Evolutionary conservation across 345 rosid species (phyloP), one percentile per base, ranked within the genome.

Genomic region (Hirschfeldia incana): DNA sequence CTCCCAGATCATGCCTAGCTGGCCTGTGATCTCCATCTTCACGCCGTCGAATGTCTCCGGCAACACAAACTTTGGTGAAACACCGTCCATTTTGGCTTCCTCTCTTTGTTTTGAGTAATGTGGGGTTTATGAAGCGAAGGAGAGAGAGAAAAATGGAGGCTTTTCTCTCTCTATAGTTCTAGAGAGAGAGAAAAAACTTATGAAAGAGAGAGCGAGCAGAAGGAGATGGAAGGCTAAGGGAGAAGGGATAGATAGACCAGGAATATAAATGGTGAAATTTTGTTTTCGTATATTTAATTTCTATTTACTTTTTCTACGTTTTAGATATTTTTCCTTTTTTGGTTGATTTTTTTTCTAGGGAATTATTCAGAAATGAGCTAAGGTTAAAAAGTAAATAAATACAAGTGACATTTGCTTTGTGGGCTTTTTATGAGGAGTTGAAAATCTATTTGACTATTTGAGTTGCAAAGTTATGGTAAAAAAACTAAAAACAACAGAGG

Each of bases 1-100:
- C 84, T 93, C 98, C 99, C 99, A 96, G 57, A 92, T 86, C 82
- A 93, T 69, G 57, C 88, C 83, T 12, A 96, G 46, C 69, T 92
- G 98, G 0, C 87, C 94, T 8, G 88, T 80, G 70, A 96, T 79
- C 71, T 93, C 98, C 66, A 84, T 87, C 59, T 91, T 83, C 6
- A 92, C 85, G 13, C 90, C 87, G 73, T 82, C 86, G 76, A 93
- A 87, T 33, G 97, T 78, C 66, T 96, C 92, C 5, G 99, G 98
- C 21, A 93, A 85, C 75, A 89, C 74, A 77, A 89, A 55, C 66
- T 83, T 90, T 1, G 89, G 83, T 32, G 97, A 70, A 55, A 81
- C 80, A 78, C 87, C 81, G 9, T 90, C 96, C 99, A 93, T 94
- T 64, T 81, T 69, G 51, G 51, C 61, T 21, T 16, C 4, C 9